Base-by-base conservation (phyloP, 495 filamentous ascomycete genomes). In the Apiosordaria backusii region DNA sequence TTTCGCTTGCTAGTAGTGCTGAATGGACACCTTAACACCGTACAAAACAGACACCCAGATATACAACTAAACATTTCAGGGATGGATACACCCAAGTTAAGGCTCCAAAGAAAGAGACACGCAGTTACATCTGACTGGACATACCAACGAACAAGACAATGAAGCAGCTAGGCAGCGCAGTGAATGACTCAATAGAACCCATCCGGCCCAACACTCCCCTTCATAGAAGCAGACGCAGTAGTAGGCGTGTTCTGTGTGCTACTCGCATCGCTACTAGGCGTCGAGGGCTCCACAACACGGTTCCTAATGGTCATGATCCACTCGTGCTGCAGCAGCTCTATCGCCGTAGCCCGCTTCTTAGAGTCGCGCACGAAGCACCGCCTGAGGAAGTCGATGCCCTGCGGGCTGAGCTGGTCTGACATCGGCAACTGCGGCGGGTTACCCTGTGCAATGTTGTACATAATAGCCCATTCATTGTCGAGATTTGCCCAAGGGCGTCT, bases 381-480 rank as follows among this genome's bases (percentile, higher is more conserved):
- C 67, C 85, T 84, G 63, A 99, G 75, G 73, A 98, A 98, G 72
- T 97, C 92, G 61, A 97, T 89, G 4, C 95, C 95, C 65, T 86
- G 68, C 1, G 88, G 85, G 71, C 89, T 92, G 67, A 99, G 85
- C 74, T 98, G 94, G 60, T 98, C 95, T 3, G 82, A 77, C 2
- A 83, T 79, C 16, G 95, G 95, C 29, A 98, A 81, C 67, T 90
- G 88, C 2, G 95, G 95, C 63, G 91, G 88, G 68, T 97, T 96
- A 62, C 95, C 95, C 71, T 96, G 93, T 3, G 95, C 95, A 68
- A 99, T 99, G 77, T 98, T 97, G 86, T 97, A 99, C 95, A 99
- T 99, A 79, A 99, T 98, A 40, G 95, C 95, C 94, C 95, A 99
- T 76, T 99, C 95, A 75, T 99, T 99, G 79, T 99, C 95, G 6